phyloP scores from a whole-genome alignment of 495 filamentous ascomycete genomes.

The Physcia stellaris region DNA sequence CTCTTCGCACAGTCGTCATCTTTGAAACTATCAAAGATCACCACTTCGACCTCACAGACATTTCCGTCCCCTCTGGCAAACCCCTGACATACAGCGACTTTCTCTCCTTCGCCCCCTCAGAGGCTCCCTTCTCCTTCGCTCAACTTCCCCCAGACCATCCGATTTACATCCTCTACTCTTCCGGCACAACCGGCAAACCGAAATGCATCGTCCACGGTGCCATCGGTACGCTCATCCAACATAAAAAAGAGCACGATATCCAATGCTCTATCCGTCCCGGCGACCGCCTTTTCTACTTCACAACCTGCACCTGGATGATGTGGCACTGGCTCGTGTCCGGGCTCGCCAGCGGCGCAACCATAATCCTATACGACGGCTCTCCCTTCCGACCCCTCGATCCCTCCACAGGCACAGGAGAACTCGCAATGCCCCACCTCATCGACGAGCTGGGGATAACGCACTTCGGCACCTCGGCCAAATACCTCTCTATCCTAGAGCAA shows the following conservation, averaged over 20 bases:
- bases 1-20: conserved; percentile 52
- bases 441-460: conserved; percentile 67
- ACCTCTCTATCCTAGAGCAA: conserved; percentile 82
- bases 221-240: conserved; percentile 76
- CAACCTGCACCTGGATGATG: conserved; percentile 94
- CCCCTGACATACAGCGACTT: conserved; percentile 40
- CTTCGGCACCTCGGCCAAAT: conserved; percentile 87
- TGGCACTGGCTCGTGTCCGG: conserved; percentile 89
- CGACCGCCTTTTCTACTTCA: conserved; percentile 69
- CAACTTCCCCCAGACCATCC: conserved; percentile 72
- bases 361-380: conserved; percentile 80
- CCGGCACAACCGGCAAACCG: conserved; percentile 77
- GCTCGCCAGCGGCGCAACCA: conserved; percentile 62
- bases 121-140: conserved; percentile 45
- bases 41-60: conserved; percentile 32
- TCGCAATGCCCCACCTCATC: conserved; percentile 57
- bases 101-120: conserved; percentile 23
- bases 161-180: conserved; percentile 79
- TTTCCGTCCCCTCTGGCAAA: conserved; percentile 35
- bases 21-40: conserved; percentile 45
- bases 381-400: conserved; percentile 59
- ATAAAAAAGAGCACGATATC: conserved; percentile 85
- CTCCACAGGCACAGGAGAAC: conserved; percentile 39
- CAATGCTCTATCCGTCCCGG: conserved; percentile 61
- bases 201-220: conserved; percentile 89